Evolutionary conservation across 1,284 basidiomycete genomes (phyloP).

Genomic region (Fomitopsis schrenkii): DNA sequence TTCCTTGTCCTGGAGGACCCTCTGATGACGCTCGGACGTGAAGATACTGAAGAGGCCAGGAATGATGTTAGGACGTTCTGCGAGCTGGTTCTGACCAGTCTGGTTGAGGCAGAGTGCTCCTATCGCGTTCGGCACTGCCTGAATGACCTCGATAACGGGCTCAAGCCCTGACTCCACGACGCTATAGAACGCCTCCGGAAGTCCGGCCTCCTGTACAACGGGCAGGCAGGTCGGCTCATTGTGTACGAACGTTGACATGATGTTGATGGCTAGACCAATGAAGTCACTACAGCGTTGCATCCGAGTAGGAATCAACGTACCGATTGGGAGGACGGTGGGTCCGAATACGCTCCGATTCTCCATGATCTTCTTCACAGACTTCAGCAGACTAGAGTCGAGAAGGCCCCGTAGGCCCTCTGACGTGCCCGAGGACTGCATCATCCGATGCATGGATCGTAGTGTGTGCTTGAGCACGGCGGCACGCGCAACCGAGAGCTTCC

Average conservation of each 20-base stretch:
- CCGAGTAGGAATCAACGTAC: conserved; percentile 35
- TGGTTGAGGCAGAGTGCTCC: conserved; percentile 96
- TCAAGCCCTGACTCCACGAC: conserved; percentile 85
- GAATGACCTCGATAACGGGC: conserved; percentile 86
- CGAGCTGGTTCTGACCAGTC: conserved; percentile 80
- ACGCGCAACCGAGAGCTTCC: conserved; percentile 62
- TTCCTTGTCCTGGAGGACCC: conserved; percentile 91
- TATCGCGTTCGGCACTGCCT: conserved; percentile 93
- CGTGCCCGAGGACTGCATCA: conserved; percentile 95
- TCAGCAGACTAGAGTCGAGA: conserved; percentile 87
- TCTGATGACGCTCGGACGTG: conserved; percentile 81
- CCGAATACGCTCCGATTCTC: conserved; percentile 84
- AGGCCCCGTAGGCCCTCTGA: conserved; percentile 93
- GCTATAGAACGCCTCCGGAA: conserved; percentile 89
- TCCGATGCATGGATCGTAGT: conserved; percentile 90
- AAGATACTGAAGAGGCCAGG: conserved; percentile 84
- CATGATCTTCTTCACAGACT: conserved; percentile 88
- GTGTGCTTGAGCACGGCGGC: conserved; percentile 83
- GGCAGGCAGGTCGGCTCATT: conserved; percentile 96
- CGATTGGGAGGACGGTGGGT: conserved; percentile 78
- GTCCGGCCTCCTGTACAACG: conserved; percentile 88
- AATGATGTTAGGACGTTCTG: conserved; percentile 76
- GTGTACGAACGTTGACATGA: conserved; percentile 98
- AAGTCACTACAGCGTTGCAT: not conserved
- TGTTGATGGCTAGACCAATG: conserved; percentile 74